phyloP scores from a whole-genome alignment of 177 flowering plant species.

The Vitis hybrid region DNA sequence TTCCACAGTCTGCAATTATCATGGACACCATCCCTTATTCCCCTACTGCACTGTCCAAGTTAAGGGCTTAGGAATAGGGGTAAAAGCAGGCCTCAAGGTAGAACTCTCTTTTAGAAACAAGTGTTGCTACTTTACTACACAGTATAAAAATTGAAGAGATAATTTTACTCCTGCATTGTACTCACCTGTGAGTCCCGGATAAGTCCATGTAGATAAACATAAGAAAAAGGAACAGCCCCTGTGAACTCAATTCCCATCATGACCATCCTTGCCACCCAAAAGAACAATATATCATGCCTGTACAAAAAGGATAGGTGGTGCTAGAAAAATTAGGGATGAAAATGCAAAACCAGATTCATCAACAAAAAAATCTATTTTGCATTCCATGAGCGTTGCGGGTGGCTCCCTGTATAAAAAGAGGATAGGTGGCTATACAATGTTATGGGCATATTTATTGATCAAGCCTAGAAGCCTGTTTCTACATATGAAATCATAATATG shows the following conservation, averaged over 20 bases:
- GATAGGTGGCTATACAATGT: not conserved
- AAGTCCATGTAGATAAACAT: constrained; percentile 90
- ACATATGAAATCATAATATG: not conserved
- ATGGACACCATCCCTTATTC: too few relatives aligned
- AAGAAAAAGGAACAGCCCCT: constrained; percentile 76
- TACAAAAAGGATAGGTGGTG: constrained; percentile 4
- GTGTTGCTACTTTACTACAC: not conserved
- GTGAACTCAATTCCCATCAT: constrained; percentile 99
- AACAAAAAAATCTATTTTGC: not conserved
- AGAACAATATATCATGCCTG: constrained; percentile 99
- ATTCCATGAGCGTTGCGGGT: not conserved
- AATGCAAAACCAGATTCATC: not conserved
- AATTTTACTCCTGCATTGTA: constrained; percentile 2
- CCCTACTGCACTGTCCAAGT: too few relatives aligned
- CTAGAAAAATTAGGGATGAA: not conserved
- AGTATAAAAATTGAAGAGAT: not conserved
- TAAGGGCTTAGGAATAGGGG: too few relatives aligned
- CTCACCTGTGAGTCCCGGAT: constrained; percentile 94
- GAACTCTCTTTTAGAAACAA: not conserved
- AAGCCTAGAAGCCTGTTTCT: not conserved
- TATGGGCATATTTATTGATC: not conserved
- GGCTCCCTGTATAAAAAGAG: not conserved
- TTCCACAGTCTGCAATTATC: too few relatives aligned
- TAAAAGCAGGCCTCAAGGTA: not conserved
- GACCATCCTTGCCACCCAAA: constrained; percentile 99